phyloP scores from a whole-genome alignment of 2,329 filamentous ascomycete genomes.

The Pseudogymnoascus verrucosus region DNA sequence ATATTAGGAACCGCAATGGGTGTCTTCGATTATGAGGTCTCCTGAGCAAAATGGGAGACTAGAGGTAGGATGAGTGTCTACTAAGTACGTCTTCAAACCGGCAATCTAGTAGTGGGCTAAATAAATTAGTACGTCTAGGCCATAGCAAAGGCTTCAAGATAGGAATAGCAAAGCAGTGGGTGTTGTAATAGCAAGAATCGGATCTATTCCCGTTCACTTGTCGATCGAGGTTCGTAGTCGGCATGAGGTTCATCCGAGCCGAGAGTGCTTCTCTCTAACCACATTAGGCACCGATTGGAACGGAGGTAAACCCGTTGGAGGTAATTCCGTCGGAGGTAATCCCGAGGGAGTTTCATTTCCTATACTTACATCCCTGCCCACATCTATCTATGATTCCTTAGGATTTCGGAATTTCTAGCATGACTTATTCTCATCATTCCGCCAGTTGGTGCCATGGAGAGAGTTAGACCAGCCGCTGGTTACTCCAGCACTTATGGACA shows the following conservation, averaged over 20 bases:
- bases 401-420: neutral
- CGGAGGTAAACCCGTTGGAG: neutral
- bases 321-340: neutral
- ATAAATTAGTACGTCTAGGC: neutral
- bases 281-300: neutral
- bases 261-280: neutral
- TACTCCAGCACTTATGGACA: conserved; percentile 16
- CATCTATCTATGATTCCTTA: neutral
- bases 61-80: neutral
- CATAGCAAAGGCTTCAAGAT: neutral
- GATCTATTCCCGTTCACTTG: neutral
- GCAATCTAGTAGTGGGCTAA: too few species aligned
- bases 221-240: neutral
- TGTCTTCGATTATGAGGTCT: neutral
- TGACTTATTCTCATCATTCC: neutral
- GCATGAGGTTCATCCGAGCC: neutral
- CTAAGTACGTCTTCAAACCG: neutral
- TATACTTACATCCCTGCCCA: neutral
- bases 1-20: neutral
- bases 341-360: neutral
- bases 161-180: neutral
- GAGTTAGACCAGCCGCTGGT: neutral
- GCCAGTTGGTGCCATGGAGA: neutral
- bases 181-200: neutral
- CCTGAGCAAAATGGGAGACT: neutral